phyloP scores from a whole-genome alignment of 2,329 filamentous ascomycete genomes.

The Fonsecaea pedrosoi region DNA sequence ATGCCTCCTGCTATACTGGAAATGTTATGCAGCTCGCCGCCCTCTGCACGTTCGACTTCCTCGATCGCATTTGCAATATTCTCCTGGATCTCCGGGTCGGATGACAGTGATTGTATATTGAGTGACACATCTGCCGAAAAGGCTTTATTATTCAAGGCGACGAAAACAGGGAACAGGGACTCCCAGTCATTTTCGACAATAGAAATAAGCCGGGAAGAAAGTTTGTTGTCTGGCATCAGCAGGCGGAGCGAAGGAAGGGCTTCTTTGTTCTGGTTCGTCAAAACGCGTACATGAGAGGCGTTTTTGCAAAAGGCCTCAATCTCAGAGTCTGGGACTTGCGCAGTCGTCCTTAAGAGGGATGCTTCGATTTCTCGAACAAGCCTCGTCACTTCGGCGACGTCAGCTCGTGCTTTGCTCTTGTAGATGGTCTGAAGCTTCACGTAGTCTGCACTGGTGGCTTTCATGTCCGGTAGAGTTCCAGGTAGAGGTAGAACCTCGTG shows the following conservation, averaged over 20 bases:
- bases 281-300: constrained; percentile 87
- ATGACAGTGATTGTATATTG: constrained; percentile 44
- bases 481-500: constrained; percentile 80
- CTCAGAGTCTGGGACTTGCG: constrained; percentile 69
- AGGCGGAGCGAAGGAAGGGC: constrained; percentile 33
- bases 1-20: constrained; percentile 87
- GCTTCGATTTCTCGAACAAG: constrained; percentile 65
- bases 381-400: constrained; percentile 75
- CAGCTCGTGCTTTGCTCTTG: constrained; percentile 82
- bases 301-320: constrained; percentile 96
- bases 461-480: constrained; percentile 94
- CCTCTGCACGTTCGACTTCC: constrained; percentile 76
- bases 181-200: constrained; percentile 56
- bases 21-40: constrained; percentile 91
- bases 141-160: constrained; percentile 62
- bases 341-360: constrained; percentile 50
- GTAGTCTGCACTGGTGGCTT: constrained; percentile 88
- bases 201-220: constrained; percentile 24
- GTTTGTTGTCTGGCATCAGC: constrained; percentile 28
- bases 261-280: constrained; percentile 66
- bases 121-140: constrained; percentile 42
- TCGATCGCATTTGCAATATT: constrained; percentile 60
- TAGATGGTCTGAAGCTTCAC: constrained; percentile 91
- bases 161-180: constrained; percentile 70
- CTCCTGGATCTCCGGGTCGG: constrained; percentile 54